Conservation (phyloP, 352 stramenopile species). For the Blastocystis sp. region DNA sequence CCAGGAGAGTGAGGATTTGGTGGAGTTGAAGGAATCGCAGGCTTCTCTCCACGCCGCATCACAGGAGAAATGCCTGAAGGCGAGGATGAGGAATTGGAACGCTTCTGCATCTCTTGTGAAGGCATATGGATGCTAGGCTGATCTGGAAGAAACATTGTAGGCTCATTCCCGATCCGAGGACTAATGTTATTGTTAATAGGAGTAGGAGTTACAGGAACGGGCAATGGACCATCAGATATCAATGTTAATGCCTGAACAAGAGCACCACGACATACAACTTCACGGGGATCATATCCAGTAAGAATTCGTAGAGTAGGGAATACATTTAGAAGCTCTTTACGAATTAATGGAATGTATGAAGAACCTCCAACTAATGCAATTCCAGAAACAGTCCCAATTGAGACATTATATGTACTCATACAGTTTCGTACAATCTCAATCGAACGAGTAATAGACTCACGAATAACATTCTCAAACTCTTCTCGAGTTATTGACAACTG, state of each 20-base stretch:
- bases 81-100: too few relatives aligned
- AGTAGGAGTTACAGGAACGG: neutral
- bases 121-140: neutral
- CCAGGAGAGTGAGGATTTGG: neutral
- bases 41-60: neutral
- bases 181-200: neutral
- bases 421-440: constrained; percentile 12
- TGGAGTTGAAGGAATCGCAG: neutral
- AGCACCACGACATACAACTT: constrained; percentile 39
- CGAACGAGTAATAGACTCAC: neutral
- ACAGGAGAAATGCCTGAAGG: neutral
- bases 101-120: neutral
- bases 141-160: neutral
- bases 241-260: constrained; percentile 22
- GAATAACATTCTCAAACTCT: constrained; percentile 14
- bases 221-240: neutral
- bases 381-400: neutral
- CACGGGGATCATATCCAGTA: neutral
- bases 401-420: constrained; percentile 14
- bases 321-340: neutral
- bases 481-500: neutral
- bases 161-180: neutral
- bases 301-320: constrained; percentile 9
- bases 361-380: constrained; percentile 37
- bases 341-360: constrained; percentile 29